Evolutionary conservation across 768 basidiomycete species (phyloP).

Genomic region (Tubosaeta sp.): DNA sequence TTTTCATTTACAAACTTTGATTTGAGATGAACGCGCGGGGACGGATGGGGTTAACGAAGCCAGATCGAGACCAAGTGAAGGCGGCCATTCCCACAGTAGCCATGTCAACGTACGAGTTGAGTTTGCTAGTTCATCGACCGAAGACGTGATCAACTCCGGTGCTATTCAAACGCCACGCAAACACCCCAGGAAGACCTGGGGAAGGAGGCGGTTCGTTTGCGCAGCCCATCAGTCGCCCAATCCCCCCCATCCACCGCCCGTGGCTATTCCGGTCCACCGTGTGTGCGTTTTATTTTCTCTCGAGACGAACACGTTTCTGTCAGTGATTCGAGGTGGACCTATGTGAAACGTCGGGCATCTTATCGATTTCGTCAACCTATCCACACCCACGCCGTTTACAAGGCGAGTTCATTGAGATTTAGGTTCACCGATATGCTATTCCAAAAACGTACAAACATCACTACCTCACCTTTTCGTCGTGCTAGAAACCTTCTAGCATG

Average conservation of each 20-base stretch:
- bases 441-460: conserved; percentile 1
- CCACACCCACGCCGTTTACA: background rate
- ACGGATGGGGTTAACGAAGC: conserved; percentile 1
- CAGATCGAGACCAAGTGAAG: background rate
- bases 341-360: conserved; percentile 11
- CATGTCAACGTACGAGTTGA: conserved; percentile 15
- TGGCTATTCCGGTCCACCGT: background rate
- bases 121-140: background rate
- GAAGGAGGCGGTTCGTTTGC: conserved; percentile 2
- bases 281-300: background rate
- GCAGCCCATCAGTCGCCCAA: conserved; percentile 8
- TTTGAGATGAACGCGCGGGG: background rate
- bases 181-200: background rate
- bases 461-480: conserved; percentile 5
- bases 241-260: conserved; percentile 1
- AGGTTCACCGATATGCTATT: conserved; percentile 3
- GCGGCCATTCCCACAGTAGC: conserved; percentile 8
- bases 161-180: conserved; percentile 7
- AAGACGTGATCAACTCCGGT: conserved; percentile 1
- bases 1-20: background rate
- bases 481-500: conserved; percentile 3
- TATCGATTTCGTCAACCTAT: conserved; percentile 11
- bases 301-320: background rate
- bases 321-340: background rate
- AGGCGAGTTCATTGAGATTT: conserved; percentile 2